These are phyloP conservation scores for Vachellia collinsii DNA, from an alignment of 306 rosid species.

Conservation along the genomic window DNA sequence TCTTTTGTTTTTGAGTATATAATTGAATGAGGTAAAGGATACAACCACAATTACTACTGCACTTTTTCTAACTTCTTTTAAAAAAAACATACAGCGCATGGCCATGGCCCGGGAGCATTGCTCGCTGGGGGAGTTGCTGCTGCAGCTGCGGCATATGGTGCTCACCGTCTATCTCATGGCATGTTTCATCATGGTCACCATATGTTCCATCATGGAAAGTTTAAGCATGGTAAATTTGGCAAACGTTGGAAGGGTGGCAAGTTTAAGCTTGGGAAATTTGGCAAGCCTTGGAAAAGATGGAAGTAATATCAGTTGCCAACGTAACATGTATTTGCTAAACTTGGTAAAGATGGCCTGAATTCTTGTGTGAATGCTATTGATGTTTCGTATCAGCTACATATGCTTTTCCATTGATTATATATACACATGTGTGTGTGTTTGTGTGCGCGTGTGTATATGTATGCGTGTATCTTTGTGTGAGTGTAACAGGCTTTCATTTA, in stretches of 20 bases:
- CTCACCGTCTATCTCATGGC: constrained; percentile 55
- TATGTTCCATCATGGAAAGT: constrained; percentile 63
- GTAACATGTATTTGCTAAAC: constrained; percentile 7
- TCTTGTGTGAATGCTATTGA: constrained; percentile 23
- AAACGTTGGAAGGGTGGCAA: constrained; percentile 66
- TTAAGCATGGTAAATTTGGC: constrained; percentile 77
- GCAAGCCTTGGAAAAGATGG: constrained; percentile 66
- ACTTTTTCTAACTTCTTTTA: neutral
- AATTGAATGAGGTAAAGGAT: neutral
- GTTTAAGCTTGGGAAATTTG: constrained; percentile 66
- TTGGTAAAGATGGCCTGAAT: neutral
- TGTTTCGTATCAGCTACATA: constrained; percentile 28
- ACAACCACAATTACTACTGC: neutral
- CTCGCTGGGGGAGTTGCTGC: constrained; percentile 57
- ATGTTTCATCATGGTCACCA: constrained; percentile 40
- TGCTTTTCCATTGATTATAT: neutral
- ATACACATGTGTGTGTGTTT: neutral
- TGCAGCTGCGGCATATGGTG: constrained; percentile 50
- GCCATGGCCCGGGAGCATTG: constrained; percentile 48
- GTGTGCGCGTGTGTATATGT: neutral
- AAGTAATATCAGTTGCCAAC: constrained; percentile 46
- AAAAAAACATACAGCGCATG: constrained; percentile 36
- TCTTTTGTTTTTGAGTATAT: neutral
- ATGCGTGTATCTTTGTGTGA: too few species aligned
- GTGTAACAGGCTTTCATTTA: constrained; percentile 5